phyloP scores from a whole-genome alignment of 129 eudicot species.

The Flaveria sonorensis region DNA sequence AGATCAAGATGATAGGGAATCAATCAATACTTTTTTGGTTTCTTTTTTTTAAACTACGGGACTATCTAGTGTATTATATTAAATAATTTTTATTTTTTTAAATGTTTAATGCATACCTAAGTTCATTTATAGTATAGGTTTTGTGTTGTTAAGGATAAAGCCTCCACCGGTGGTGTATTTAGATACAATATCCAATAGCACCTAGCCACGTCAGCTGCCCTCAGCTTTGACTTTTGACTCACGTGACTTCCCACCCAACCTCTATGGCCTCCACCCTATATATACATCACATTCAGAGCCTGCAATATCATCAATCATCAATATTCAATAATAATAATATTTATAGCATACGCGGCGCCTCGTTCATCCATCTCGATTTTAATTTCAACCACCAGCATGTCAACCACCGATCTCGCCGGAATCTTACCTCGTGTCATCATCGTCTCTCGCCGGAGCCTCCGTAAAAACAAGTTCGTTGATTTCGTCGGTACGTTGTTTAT shows the following conservation, averaged over 20 bases:
- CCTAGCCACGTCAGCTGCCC: slow-evolving; percentile 3
- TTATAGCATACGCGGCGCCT: slow-evolving; percentile 1
- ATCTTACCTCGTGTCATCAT: slow-evolving; percentile 86
- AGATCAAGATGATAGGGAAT: neutral
- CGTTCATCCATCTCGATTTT: neutral
- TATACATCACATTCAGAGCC: neutral
- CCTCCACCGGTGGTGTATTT: slow-evolving; percentile 12
- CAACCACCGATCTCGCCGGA: slow-evolving; percentile 60
- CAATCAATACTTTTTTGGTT: too few relatives aligned
- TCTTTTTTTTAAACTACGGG: too few relatives aligned
- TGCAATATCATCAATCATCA: neutral
- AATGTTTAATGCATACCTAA: too few relatives aligned
- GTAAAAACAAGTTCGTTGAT: slow-evolving; percentile 97
- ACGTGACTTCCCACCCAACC: slow-evolving; percentile 9
- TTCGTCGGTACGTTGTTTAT: slow-evolving; percentile 62
- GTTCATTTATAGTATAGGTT: too few relatives aligned
- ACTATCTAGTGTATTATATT: too few relatives aligned
- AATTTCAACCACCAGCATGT: slow-evolving; percentile 19
- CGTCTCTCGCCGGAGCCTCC: slow-evolving; percentile 86
- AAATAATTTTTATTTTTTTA: too few relatives aligned
- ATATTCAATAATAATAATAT: neutral
- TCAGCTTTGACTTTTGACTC: slow-evolving; percentile 12
- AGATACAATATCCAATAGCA: neutral
- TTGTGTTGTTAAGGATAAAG: neutral
- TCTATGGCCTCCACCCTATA: neutral